Conservation (phyloP, 2,329 filamentous ascomycete species). For the Arachnopeziza araneosa region DNA sequence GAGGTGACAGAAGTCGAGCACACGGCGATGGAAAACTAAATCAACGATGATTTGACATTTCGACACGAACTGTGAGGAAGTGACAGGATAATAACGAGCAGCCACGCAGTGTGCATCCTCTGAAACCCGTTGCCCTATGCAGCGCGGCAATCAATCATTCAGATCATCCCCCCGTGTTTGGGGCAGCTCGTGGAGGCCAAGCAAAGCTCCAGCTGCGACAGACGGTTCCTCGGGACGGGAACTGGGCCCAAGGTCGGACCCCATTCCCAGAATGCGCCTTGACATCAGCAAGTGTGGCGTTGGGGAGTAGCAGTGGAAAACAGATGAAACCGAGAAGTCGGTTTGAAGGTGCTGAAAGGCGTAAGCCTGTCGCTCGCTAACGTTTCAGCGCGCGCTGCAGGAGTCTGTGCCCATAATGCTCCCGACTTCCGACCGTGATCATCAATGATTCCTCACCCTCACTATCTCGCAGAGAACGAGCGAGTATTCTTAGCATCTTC, state of each 20-base stretch:
- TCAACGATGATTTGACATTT: neutral
- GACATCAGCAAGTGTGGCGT: neutral
- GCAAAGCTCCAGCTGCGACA: neutral
- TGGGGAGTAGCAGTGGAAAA: neutral
- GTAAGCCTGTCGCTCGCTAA: neutral
- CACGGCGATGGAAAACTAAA: neutral
- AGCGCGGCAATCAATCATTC: neutral
- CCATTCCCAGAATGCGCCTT: no score
- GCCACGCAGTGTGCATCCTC: neutral
- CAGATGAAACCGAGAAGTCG: neutral
- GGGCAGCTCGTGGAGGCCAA: neutral
- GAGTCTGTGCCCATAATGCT: neutral
- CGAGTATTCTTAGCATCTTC: no score
- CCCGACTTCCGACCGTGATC: neutral
- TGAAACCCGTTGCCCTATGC: neutral
- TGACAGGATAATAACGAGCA: neutral
- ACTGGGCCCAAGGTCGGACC: neutral
- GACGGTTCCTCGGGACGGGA: neutral
- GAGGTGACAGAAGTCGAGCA: neutral
- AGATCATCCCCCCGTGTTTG: neutral
- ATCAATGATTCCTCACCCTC: neutral
- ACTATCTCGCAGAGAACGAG: no score
- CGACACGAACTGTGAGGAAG: neutral
- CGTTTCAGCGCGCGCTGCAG: neutral
- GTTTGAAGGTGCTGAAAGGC: neutral